phyloP scores from a whole-genome alignment of 2,329 filamentous ascomycete species.

The Ophiostoma montium region DNA sequence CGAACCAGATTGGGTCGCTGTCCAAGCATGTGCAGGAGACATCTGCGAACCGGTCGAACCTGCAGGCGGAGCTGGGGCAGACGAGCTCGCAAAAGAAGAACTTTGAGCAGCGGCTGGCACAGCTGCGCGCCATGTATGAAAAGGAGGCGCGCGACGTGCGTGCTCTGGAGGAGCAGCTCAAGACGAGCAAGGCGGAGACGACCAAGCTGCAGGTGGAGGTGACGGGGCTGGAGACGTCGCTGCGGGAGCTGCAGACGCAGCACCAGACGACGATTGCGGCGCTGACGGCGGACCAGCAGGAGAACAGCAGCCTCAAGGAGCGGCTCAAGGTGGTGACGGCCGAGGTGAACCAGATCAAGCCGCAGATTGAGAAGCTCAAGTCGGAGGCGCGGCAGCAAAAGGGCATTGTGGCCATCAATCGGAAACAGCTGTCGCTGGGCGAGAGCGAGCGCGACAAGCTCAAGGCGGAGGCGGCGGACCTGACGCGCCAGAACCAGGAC shows the following conservation, averaged over 20 bases:
- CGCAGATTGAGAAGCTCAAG: slow-evolving; percentile 83
- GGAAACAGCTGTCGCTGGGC: slow-evolving; percentile 85
- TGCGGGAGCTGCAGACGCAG: slow-evolving; percentile 69
- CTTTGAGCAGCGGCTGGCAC: slow-evolving; percentile 76
- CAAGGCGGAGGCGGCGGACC: slow-evolving; percentile 61
- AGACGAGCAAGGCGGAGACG: slow-evolving; percentile 61
- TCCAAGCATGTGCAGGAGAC: slow-evolving; percentile 92
- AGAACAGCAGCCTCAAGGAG: slow-evolving; percentile 76
- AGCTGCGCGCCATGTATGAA: slow-evolving; percentile 79
- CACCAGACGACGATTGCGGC: slow-evolving; percentile 62
- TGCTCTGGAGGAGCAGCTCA: slow-evolving; percentile 69
- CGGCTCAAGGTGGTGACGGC: slow-evolving; percentile 71
- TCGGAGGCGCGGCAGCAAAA: slow-evolving; percentile 90
- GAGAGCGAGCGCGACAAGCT: slow-evolving; percentile 83
- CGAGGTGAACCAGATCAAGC: slow-evolving; percentile 72
- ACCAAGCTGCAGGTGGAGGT: slow-evolving; percentile 74
- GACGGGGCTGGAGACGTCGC: slow-evolving; percentile 65
- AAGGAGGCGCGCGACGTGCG: slow-evolving; percentile 83
- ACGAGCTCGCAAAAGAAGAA: slow-evolving; percentile 79
- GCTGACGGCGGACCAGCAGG: slow-evolving; percentile 74
- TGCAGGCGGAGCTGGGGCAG: slow-evolving; percentile 71
- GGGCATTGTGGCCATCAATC: slow-evolving; percentile 93
- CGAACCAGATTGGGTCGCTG: slow-evolving; percentile 83
- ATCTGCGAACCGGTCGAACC: slow-evolving; percentile 62
- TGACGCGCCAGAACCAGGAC: slow-evolving; percentile 49